Base-by-base conservation (phyloP, 441 rosid genomes). In the Francoa sonchifolia region DNA sequence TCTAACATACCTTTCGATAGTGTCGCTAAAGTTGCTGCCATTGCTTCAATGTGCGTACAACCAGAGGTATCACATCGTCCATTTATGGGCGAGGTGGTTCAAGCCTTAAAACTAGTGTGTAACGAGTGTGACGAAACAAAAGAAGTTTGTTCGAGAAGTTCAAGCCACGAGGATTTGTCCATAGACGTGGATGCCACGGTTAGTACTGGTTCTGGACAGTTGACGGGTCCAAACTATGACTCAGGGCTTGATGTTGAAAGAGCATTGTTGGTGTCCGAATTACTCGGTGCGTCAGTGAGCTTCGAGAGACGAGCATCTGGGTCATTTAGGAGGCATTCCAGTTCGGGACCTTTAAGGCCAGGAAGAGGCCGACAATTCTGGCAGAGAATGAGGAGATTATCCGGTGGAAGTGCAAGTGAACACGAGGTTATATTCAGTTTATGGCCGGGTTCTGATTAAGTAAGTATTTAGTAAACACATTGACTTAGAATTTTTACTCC, bases 31-130 rank as follows among this genome's bases (percentile, higher is more conserved):
- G 94, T 84, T 10, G 89, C 89, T 12, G 97, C 94, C 0, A 89
- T 89, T 45, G 97, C 98, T 52, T 89, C 98, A 0, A 85, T 82
- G 96, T 82, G 94, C 23, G 94, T 85, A 41, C 94, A 90, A 48
- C 89, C 76, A 0, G 98, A 85, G 69, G 96, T 82, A 42, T 80
- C 88, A 0, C 81, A 85, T 70, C 92, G 96, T 16, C 98, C 98
- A 30, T 90, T 85, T 58, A 90, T 90, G 96, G 96, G 96, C 4
- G 98, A 90, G 67, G 94, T 89, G 11, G 96, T 85, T 44, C 96
- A 90, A 61, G 96, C 96, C 47, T 62, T 90, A 52, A 90, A 90
- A 62, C 68, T 89, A 10, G 89, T 89, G 1, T 68, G 80, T 44
- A 77, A 79, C n/a, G 96, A 89, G 62, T 84, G 89, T 9, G 76